A percentile compares a stretch with the other conserved stretches of the same genome.
Evolutionary conservation across 2,329 filamentous ascomycete species (phyloP).

Genomic region (Aspergillus brasiliensis): DNA sequence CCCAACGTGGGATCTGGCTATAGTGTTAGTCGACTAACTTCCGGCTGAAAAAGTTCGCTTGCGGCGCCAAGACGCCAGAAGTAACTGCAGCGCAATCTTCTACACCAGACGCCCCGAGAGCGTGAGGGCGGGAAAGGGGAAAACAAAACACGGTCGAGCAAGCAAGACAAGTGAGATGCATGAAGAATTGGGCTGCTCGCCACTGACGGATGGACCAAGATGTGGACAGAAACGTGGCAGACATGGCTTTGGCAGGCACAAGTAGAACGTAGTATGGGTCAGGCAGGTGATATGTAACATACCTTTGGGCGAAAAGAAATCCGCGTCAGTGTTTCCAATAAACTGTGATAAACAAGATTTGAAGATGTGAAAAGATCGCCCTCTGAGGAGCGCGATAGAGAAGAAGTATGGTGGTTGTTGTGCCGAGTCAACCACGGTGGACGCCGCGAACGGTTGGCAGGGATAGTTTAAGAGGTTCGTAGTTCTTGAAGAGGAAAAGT

Average conservation of each 20-base stretch:
- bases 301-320: slow-evolving; percentile 20
- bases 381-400: not conserved
- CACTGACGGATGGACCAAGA: not conserved
- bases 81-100: slow-evolving; percentile 20
- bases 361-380: not conserved
- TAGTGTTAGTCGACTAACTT: slow-evolving; percentile 29
- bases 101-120: slow-evolving; percentile 11
- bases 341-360: not conserved
- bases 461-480: slow-evolving; percentile 27
- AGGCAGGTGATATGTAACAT: slow-evolving; percentile 26
- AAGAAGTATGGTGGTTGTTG: slow-evolving; percentile 6
- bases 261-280: slow-evolving; percentile 17
- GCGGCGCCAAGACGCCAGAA: slow-evolving; percentile 37
- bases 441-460: slow-evolving; percentile 33
- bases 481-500: slow-evolving; percentile 23
- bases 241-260: slow-evolving; percentile 25
- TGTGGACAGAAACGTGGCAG: slow-evolving; percentile 11
- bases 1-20: slow-evolving; percentile 26
- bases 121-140: slow-evolving; percentile 4
- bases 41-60: slow-evolving; percentile 35
- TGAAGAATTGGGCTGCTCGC: not conserved
- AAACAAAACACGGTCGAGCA: slow-evolving; percentile 1
- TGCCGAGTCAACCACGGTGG: slow-evolving; percentile 13
- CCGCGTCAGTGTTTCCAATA: slow-evolving; percentile 15
- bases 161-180: not conserved